These are phyloP conservation scores for Aspergillus egyptiacus DNA, from an alignment of 495 filamentous ascomycete genomes.

Conservation along the genomic window DNA sequence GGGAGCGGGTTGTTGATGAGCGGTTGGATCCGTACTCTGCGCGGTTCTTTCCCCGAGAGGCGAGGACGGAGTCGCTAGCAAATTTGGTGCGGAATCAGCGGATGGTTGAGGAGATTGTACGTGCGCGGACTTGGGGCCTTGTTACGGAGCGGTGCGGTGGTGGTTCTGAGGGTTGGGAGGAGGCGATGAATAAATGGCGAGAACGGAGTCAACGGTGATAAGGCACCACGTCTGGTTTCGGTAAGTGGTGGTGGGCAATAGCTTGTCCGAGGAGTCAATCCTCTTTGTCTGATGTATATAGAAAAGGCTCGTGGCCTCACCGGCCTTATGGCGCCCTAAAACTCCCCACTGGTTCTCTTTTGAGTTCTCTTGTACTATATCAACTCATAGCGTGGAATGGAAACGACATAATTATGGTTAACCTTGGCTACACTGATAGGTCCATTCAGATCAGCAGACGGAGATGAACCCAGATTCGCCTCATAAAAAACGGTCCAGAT, in stretches of 20 bases:
- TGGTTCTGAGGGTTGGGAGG: conserved; percentile 52
- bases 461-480: too few species aligned
- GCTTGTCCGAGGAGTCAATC: too few species aligned
- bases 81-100: conserved; percentile 74
- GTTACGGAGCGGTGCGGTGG: conserved; percentile 73
- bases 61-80: conserved; percentile 77
- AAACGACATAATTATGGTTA: too few species aligned
- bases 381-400: too few species aligned
- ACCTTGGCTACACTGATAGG: too few species aligned
- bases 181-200: conserved; percentile 58
- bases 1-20: conserved; percentile 79
- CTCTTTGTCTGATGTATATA: conserved; percentile 1
- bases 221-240: not conserved
- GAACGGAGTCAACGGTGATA: conserved; percentile 26
- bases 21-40: conserved; percentile 87
- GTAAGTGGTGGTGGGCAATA: not conserved
- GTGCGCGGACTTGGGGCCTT: conserved; percentile 74
- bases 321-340: too few species aligned
- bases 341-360: too few species aligned
- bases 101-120: conserved; percentile 80
- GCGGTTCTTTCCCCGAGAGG: conserved; percentile 76
- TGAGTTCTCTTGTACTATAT: too few species aligned
- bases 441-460: too few species aligned
- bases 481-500: too few species aligned
- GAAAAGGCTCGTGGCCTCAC: too few species aligned